Conservation (phyloP, 305 asterid genomes). For the Fraxinus dipetala region DNA sequence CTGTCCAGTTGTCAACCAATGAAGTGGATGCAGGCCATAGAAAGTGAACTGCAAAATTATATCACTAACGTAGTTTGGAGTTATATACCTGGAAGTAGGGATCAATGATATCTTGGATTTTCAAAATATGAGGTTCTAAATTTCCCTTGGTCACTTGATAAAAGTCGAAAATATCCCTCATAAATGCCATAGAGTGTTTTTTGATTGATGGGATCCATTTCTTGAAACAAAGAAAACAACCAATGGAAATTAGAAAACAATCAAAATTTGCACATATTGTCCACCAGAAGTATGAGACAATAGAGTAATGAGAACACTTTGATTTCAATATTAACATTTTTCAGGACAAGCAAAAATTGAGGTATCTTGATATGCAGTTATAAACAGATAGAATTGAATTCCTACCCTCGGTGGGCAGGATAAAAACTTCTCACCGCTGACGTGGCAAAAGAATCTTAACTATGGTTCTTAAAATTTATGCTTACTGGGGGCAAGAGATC, state of each 20-base stretch:
- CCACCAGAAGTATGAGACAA: background rate
- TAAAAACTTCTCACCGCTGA: background rate
- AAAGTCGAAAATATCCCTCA: conserved; percentile 21
- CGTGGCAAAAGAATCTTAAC: background rate
- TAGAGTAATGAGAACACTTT: background rate
- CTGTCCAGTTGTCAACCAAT: conserved; percentile 31
- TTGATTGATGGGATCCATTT: conserved; percentile 44
- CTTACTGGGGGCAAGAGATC: background rate
- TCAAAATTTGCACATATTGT: background rate
- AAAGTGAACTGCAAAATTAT: background rate
- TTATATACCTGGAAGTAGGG: conserved; percentile 41
- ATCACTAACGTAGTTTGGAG: background rate
- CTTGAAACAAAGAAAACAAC: conserved; percentile 22
- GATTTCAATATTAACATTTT: background rate
- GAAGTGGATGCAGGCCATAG: background rate
- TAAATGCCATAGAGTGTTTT: conserved; percentile 23
- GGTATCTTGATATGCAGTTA: background rate
- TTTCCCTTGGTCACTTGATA: conserved; percentile 32
- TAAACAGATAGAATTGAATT: background rate
- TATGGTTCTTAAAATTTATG: too few species aligned
- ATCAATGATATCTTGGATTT: conserved; percentile 22
- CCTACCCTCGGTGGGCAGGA: background rate
- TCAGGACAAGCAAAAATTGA: background rate
- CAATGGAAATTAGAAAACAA: conserved; percentile 7
- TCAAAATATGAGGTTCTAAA: conserved; percentile 31